Base-by-base conservation (phyloP, 2,329 filamentous ascomycete species). In the Alternaria infectoria region DNA sequence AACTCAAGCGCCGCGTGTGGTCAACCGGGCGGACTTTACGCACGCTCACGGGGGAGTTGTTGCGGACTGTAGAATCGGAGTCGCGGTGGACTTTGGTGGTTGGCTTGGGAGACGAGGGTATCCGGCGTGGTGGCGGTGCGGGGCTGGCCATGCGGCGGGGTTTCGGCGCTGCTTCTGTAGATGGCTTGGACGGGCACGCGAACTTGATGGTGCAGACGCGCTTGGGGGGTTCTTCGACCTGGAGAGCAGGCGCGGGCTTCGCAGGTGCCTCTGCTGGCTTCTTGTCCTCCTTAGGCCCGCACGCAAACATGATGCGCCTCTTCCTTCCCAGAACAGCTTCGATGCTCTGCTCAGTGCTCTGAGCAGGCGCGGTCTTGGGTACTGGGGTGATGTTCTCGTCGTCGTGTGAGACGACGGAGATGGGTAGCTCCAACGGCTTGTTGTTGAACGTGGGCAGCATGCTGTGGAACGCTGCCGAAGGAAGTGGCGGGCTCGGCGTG, bases 221-320 rank as follows among this genome's bases (percentile, higher is more conserved):
- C 71, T 84, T 85, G 12, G 81, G 78, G 10, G 82, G 80, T 50
- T 80, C 79, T 23, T 74, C 65, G 11, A 66, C 36, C 30, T 65
- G 57, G 2, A 66, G 54, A 9, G 57, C 36, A 19, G 73, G 67
- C n/a, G 66, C 50, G 6, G 74, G 60, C 59, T 73, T 75, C 9
- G 67, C 30, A 6, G 71, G 49, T 45, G 63, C 64, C 19, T 69
- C 64, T 44, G 56, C 64, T 54, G 81, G 79, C 67, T 83, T 84
- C 28, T 79, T 72, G 25, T 82, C 81, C 8, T 88, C 85, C 75
- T 80, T 78, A 28, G 67, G 68, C 36, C 87, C 90, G 77, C 95
- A 98, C 32, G 93, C 93, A 79, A 98, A 98, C 63, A 91, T 95
- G 70, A 98, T 97, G 80, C 92, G 95, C 64, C 94, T 89, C 82